These are phyloP conservation scores for Rhynchospora tenuis DNA, from an alignment of 176 grass and related monocot species.

Conservation along the genomic window DNA sequence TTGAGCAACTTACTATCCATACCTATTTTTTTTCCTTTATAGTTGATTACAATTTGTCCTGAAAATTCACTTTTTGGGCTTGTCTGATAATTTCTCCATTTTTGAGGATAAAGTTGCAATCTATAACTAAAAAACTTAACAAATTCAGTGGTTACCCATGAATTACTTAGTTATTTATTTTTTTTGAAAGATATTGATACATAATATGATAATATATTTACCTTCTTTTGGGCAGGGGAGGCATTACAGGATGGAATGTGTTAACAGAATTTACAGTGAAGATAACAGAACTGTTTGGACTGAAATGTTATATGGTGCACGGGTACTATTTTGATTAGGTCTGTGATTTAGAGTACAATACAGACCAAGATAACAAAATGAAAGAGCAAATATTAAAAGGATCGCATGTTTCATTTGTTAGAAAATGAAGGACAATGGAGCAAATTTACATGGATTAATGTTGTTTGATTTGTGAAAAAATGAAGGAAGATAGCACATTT, in stretches of 20 bases:
- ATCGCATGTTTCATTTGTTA: too few relatives aligned
- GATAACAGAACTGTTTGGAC: slow-evolving; percentile 83
- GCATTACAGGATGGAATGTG: too few relatives aligned
- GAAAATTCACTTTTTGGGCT: neutral
- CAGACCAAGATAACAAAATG: neutral
- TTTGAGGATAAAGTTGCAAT: slow-evolving; percentile 13
- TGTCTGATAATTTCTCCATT: neutral
- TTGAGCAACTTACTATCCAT: neutral
- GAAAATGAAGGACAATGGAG: too few relatives aligned
- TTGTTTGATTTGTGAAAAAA: too few relatives aligned
- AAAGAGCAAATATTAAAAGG: neutral
- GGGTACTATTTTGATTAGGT: slow-evolving; percentile 46
- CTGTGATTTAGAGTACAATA: neutral
- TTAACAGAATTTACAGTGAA: too few relatives aligned
- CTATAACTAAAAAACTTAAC: neutral
- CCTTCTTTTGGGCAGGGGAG: too few relatives aligned
- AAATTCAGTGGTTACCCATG: neutral
- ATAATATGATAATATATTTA: too few relatives aligned
- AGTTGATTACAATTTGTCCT: neutral
- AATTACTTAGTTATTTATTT: neutral
- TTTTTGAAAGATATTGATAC: neutral
- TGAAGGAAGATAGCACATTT: too few relatives aligned
- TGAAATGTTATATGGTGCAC: slow-evolving; percentile 74
- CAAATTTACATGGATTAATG: too few relatives aligned
- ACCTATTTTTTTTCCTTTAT: neutral